A percentile compares a stretch with the other conserved stretches of the same genome.
Conservation (phyloP, 2,329 filamentous ascomycete species). For the Stagonosporopsis tanaceti region DNA sequence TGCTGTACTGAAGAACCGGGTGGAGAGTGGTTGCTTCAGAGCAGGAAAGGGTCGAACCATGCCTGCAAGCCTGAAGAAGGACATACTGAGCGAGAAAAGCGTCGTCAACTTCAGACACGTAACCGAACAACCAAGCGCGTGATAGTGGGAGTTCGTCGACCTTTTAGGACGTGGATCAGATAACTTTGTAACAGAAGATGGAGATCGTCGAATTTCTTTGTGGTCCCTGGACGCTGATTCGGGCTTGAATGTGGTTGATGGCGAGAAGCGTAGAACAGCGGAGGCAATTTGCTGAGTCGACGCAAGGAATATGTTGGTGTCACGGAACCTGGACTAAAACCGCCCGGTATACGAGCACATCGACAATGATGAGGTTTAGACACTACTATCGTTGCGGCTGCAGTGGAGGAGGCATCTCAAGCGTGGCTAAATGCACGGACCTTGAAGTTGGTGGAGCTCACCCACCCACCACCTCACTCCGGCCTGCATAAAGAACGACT, state of each 20-base stretch:
- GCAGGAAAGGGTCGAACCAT: conserved; percentile 20
- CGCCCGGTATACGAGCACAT: neutral
- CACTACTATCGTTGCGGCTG: neutral
- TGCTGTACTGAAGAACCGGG: conserved; percentile 17
- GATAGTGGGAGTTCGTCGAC: neutral
- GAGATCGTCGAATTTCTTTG: neutral
- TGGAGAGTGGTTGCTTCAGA: conserved; percentile 3
- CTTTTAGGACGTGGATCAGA: neutral
- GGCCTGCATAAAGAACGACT: conserved; percentile 41
- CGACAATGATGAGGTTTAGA: too few species aligned
- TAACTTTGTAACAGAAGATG: neutral
- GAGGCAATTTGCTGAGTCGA: neutral
- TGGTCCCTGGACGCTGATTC: neutral
- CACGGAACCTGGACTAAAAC: neutral
- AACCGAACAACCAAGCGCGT: neutral
- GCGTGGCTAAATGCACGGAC: conserved; percentile 28
- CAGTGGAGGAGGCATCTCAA: conserved; percentile 20
- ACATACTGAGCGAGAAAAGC: conserved; percentile 12
- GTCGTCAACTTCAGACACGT: neutral
- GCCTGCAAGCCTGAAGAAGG: conserved; percentile 23
- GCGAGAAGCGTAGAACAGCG: neutral
- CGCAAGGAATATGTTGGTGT: too few species aligned
- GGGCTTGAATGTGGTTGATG: neutral
- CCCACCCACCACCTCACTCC: conserved; percentile 37
- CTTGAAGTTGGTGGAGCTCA: conserved; percentile 25